These are phyloP conservation scores for Ophiocordyceps polyrhachis-furcata DNA, from an alignment of 2,329 filamentous ascomycete genomes.

Conservation along the genomic window DNA sequence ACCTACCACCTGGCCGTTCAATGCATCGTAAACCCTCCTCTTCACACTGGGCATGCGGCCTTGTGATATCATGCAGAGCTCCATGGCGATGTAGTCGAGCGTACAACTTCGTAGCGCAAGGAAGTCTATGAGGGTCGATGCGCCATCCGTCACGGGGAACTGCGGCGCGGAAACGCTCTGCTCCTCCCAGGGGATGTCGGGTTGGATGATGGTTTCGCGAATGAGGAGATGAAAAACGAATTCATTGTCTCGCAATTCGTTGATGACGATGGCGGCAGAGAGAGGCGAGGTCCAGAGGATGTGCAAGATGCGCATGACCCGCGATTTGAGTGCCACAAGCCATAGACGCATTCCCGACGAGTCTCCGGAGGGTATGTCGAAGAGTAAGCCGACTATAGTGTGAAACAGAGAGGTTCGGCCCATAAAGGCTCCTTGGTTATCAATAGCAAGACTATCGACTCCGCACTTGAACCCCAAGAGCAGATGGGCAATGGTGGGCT, in stretches of 20 bases:
- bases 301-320: constrained; percentile 54
- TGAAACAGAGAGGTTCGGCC: constrained; percentile 66
- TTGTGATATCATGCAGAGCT: constrained; percentile 61
- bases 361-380: constrained; percentile 47
- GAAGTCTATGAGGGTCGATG: constrained; percentile 56
- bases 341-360: constrained; percentile 44
- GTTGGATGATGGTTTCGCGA: constrained; percentile 50
- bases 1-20: constrained; percentile 58
- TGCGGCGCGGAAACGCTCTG: constrained; percentile 37
- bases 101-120: constrained; percentile 58
- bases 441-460: constrained; percentile 48
- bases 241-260: constrained; percentile 62
- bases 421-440: constrained; percentile 51
- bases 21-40: constrained; percentile 46
- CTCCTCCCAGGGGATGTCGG: constrained; percentile 57
- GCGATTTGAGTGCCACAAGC: constrained; percentile 50
- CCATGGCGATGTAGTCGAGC: constrained; percentile 69
- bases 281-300: constrained; percentile 71
- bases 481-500: constrained; percentile 77
- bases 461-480: constrained; percentile 74
- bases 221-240: constrained; percentile 64
- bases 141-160: constrained; percentile 51
- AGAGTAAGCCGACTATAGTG: constrained; percentile 51
- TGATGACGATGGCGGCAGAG: constrained; percentile 54
- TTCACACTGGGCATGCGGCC: constrained; percentile 52